phyloP scores from a whole-genome alignment of 2,329 filamentous ascomycete genomes.

The Ceratocystis cubensis region DNA sequence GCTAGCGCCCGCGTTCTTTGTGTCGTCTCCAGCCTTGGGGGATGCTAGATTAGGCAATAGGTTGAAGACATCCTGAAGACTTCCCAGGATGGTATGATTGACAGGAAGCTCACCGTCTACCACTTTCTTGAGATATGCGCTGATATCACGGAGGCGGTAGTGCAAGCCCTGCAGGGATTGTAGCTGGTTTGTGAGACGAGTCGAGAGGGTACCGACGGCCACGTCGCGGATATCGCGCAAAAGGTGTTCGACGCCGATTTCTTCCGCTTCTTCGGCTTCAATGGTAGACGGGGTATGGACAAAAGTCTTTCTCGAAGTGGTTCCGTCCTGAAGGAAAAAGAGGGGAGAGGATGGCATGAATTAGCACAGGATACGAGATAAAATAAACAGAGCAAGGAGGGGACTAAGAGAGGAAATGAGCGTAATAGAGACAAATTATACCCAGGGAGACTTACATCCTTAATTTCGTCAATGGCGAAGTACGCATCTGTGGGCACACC shows the following conservation, averaged over 20 bases:
- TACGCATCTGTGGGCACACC: constrained; percentile 97
- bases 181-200: constrained; percentile 91
- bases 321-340: constrained; percentile 63
- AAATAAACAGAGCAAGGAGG: constrained; percentile 12
- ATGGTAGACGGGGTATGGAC: constrained; percentile 97
- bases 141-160: constrained; percentile 86
- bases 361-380: neutral
- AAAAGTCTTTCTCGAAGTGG: constrained; percentile 91
- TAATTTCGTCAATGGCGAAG: constrained; percentile 98
- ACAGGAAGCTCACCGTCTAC: constrained; percentile 84
- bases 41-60: constrained; percentile 90
- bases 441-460: constrained; percentile 44
- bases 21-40: constrained; percentile 53
- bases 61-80: constrained; percentile 99
- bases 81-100: constrained; percentile 93
- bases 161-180: constrained; percentile 95
- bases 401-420: neutral
- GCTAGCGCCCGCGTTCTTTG: constrained; percentile 43
- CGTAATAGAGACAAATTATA: neutral
- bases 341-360: neutral
- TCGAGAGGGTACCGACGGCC: constrained; percentile 89
- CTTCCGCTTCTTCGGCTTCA: constrained; percentile 96
- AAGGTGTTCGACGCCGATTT: constrained; percentile 96
- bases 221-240: constrained; percentile 97
- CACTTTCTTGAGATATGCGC: constrained; percentile 89